Evolutionary conservation across 2,329 filamentous ascomycete species (phyloP), one percentile per base, ranked within the genome.

Genomic region (Hypomyces perniciosus): DNA sequence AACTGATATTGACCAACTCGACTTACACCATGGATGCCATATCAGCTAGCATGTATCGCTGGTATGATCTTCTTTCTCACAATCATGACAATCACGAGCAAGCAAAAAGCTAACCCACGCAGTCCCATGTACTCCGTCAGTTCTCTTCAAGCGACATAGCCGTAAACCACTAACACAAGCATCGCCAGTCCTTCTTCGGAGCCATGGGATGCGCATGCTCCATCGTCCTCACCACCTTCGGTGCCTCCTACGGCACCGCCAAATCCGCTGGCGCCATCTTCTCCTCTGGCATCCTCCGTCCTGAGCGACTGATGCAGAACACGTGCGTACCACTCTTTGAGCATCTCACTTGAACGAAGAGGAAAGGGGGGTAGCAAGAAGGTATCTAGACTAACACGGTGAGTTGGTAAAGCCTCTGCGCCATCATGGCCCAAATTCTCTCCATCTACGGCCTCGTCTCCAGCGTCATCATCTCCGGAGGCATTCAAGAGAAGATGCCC

Each of bases 181-280:
- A 6, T 31, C 39, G 12, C 10, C 20, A 83, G 79, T 78, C 91
- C 75, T 96, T 96, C 79, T 96, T 96, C 68, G 90, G 91, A 77
- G 90, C 90, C 72, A 93, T 96, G 87, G 91, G 91, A 72, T 96
- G 91, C 83, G 93, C 90, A 86, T 65, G 87, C 84, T 90, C 90
- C 73, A 96, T 96, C 68, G 88, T 96, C 68, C 96, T 96, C 81
- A 95, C 90, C 71, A 95, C 90, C 75, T 85, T 96, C 64, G 90
- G 93, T 71, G 93, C 93, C 68, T 90, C 93, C 62, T 99, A 97
- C 77, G 93, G 93, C 75, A 99, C 93, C 63, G 93, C 93, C 70
- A 99, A 99, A 84, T 95, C 93, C 68, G 93, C 93, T 78, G 93
- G 97, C 64, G 93, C 93, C 82, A 96, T 99, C 69, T 90, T 90